Percentiles rank a stretch among this genome's conserved stretches.
Conservation (phyloP, 371 early-diverging fungal genomes). For the Smittium culicis region DNA sequence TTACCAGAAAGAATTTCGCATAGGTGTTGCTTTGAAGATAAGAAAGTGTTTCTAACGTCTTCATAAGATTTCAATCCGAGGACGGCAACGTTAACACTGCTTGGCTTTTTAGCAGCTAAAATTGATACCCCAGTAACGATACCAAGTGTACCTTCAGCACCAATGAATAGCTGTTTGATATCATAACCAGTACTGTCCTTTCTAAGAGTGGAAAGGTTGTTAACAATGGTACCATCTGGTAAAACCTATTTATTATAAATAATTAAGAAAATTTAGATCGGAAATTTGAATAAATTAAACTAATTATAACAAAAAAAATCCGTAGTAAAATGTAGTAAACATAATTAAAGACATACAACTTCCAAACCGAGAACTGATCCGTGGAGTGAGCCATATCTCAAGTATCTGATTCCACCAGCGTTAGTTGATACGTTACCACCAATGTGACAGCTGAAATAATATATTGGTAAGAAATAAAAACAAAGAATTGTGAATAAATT, state of each 20-base stretch:
- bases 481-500: neutral
- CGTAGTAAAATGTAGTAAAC: too few species aligned
- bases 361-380: slow-evolving; percentile 78
- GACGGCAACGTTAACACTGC: slow-evolving; percentile 50
- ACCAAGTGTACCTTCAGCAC: slow-evolving; percentile 88
- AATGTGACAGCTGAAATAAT: slow-evolving; percentile 40
- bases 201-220: slow-evolving; percentile 58
- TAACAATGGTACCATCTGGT: slow-evolving; percentile 76
- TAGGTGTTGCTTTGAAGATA: slow-evolving; percentile 54
- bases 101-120: slow-evolving; percentile 49
- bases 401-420: slow-evolving; percentile 82
- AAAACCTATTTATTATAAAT: slow-evolving; percentile 34
- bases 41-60: slow-evolving; percentile 68
- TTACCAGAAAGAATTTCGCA: slow-evolving; percentile 65
- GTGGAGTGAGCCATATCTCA: slow-evolving; percentile 84
- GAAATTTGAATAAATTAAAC: neutral
- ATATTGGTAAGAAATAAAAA: neutral
- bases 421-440: slow-evolving; percentile 95
- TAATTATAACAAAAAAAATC: neutral
- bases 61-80: slow-evolving; percentile 61
- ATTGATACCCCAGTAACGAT: slow-evolving; percentile 83
- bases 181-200: slow-evolving; percentile 90
- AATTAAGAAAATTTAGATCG: neutral
- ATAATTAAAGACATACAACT: slow-evolving; percentile 23
- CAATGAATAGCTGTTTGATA: slow-evolving; percentile 89